A percentile compares a stretch with the other conserved stretches of the same genome.
Evolutionary conservation across 1,284 basidiomycete genomes (phyloP).

Genomic region (Meira nashicola): DNA sequence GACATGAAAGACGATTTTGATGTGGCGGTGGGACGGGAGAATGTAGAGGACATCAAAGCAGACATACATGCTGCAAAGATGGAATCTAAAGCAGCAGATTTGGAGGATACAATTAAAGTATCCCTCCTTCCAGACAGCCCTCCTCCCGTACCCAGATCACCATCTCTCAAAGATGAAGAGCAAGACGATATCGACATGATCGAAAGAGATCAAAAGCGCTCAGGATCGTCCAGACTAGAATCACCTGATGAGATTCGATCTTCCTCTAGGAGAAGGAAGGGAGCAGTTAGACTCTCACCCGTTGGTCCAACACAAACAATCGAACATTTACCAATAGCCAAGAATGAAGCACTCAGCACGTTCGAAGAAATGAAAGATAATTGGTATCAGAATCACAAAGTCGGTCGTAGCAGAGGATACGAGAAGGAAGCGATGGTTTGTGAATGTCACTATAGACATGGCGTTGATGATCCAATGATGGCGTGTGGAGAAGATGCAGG

Average conservation of each 20-base stretch:
- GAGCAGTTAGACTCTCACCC: neutral
- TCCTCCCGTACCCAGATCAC: neutral
- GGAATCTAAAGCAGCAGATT: neutral
- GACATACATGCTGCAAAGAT: neutral
- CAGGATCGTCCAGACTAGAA: neutral
- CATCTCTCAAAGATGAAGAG: neutral
- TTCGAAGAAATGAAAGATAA: conserved; percentile 74
- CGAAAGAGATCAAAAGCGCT: conserved; percentile 1
- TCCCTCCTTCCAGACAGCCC: conserved; percentile 1
- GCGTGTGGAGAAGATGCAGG: conserved; percentile 85
- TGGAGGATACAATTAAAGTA: neutral
- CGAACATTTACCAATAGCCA: conserved; percentile 33
- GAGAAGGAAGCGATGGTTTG: conserved; percentile 60
- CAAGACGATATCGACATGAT: neutral
- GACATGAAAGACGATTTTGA: no score
- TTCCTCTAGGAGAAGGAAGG: neutral
- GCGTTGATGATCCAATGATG: conserved; percentile 19
- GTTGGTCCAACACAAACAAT: conserved; percentile 29
- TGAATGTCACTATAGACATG: conserved; percentile 31
- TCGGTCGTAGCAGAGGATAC: conserved; percentile 80
- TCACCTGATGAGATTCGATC: neutral
- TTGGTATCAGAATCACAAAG: conserved; percentile 78
- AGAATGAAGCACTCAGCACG: conserved; percentile 62
- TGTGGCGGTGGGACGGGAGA: no score
- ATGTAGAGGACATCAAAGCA: neutral